Conservation (phyloP, 352 stramenopile genomes). For the Pythium apleroticum region DNA sequence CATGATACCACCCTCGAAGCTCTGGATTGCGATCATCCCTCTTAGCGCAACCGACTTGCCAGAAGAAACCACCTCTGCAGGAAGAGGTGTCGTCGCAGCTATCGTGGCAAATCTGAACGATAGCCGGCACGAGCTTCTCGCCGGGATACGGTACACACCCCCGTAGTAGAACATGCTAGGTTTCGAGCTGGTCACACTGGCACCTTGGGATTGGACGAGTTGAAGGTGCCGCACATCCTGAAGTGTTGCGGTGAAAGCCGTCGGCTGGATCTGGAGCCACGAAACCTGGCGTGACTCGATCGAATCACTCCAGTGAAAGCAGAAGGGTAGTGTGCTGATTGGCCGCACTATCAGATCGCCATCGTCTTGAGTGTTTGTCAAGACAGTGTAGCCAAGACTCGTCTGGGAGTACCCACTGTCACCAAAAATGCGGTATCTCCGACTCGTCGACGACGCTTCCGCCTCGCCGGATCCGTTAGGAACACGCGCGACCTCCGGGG, state of each 20-base stretch:
- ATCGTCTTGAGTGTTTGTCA: constrained; percentile 62
- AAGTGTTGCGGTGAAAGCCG: constrained; percentile 18
- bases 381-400: constrained; percentile 8
- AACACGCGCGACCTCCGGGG: background rate
- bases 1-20: constrained; percentile 35
- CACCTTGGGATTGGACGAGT: background rate
- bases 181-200: constrained; percentile 10
- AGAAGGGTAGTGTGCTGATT: constrained; percentile 68
- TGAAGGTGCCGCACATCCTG: constrained; percentile 18
- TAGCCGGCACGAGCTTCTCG: constrained; percentile 51
- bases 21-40: constrained; percentile 78
- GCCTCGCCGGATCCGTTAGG: constrained; percentile 21
- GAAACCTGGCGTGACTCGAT: constrained; percentile 1
- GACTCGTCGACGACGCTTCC: constrained; percentile 29
- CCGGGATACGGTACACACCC: constrained; percentile 39
- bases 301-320: constrained; percentile 49
- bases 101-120: constrained; percentile 73
- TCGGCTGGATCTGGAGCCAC: constrained; percentile 28
- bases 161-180: constrained; percentile 49
- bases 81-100: constrained; percentile 48
- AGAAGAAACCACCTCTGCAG: constrained; percentile 51
- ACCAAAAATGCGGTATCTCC: constrained; percentile 64
- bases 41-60: constrained; percentile 58
- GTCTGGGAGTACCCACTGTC: constrained; percentile 15
- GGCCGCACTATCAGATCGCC: constrained; percentile 55